Base-by-base conservation (phyloP, 257 asterid genomes). In the Handroanthus guayacan region DNA sequence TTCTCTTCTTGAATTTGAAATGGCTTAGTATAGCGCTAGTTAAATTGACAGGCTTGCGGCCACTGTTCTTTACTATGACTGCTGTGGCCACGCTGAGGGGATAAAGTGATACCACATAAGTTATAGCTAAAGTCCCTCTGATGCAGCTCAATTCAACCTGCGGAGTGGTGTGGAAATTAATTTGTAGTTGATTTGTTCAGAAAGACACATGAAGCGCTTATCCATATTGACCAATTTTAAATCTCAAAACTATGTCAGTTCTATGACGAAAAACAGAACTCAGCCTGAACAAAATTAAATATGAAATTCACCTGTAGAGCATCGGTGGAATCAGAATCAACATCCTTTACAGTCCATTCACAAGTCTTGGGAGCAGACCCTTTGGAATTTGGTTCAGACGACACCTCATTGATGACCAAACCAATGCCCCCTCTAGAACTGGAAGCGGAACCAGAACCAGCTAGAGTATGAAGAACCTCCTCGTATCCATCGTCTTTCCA, bases 401-500 rank as follows among this genome's bases (percentile, higher is more conserved):
- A 61, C 31, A 1, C 31, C 25, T 89, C 85, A 45, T 89, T 82
- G n/a, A 93, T 51, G 71, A 87, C 88, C 82, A 93, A 74, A 57
- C 88, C 96, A 68, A 91, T 81, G 31, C 96, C 98, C 13, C 97
- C 96, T 82, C 80, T 84, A 1, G 90, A 60, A 55, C 66, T 25
- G 31, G 31, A 25, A 25, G 31, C 31, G 31, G 31, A 25, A 25
- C 31, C 31, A 1, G 90, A 60, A 55, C 66, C 57, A 41, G 84
- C 82, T 56, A 89, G 81, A 9, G 94, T 82, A 43, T 87, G 84
- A 45, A 92, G 97, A 38, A 89, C 84, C 81, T 91, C 97, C 79
- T 91, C 98, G 14, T 71, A 91, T 4, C 96, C 98, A 18, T 93
- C 96, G 51, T 93, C 98, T 76, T 86, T 91, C 98, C 98, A 93